phyloP scores from a whole-genome alignment of 257 asterid genomes.

The Solanum neorickii region DNA sequence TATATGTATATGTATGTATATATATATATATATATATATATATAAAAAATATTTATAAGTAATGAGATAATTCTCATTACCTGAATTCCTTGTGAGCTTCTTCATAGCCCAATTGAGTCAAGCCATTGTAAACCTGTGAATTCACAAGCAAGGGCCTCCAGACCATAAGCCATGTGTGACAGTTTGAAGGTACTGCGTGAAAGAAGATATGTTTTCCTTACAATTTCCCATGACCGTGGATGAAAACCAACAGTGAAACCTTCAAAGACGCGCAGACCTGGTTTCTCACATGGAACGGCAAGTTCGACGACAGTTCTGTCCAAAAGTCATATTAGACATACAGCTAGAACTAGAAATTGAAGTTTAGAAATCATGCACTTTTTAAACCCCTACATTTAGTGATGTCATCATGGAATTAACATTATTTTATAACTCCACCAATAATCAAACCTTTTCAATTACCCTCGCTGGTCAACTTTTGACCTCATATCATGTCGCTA shows the following conservation, averaged over 20 bases:
- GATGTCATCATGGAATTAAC: neutral
- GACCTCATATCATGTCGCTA: neutral
- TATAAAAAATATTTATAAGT: neutral
- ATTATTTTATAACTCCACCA: neutral
- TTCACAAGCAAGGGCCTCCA: conserved; percentile 6
- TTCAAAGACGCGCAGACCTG: conserved; percentile 74
- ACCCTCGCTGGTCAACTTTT: neutral
- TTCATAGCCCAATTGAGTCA: conserved; percentile 91
- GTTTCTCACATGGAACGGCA: conserved; percentile 80
- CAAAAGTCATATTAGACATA: conserved; percentile 7
- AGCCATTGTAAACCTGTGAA: conserved; percentile 76
- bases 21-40: no score
- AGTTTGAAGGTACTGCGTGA: neutral
- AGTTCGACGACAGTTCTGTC: conserved; percentile 69
- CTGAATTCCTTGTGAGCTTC: conserved; percentile 65
- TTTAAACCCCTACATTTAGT: neutral
- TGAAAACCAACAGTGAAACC: conserved; percentile 96
- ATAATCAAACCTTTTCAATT: neutral
- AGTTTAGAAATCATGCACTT: neutral
- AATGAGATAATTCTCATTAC: conserved; percentile 19
- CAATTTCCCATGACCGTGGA: conserved; percentile 93
- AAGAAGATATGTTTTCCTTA: conserved; percentile 16
- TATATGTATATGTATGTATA: no score
- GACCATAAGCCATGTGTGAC: conserved; percentile 3
- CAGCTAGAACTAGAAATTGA: neutral